A percentile compares a stretch with the other conserved stretches of the same genome.
phyloP scores from a whole-genome alignment of 2,329 filamentous ascomycete genomes.

The Apiospora pterosperma region DNA sequence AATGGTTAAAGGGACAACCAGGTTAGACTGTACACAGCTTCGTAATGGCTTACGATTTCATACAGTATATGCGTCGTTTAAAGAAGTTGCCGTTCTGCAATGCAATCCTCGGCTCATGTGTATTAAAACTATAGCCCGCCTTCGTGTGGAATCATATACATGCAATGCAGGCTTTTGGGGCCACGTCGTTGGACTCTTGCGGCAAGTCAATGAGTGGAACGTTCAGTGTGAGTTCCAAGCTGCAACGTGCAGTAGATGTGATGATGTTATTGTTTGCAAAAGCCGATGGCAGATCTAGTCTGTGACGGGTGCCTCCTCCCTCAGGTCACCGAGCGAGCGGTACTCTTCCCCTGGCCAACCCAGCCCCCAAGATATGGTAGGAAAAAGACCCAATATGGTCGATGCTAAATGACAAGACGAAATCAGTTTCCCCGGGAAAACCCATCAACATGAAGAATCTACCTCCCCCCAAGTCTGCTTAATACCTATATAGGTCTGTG shows the following conservation, averaged over 20 bases:
- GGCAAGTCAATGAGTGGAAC: not conserved
- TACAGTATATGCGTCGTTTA: not conserved
- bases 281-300: not conserved
- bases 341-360: not conserved
- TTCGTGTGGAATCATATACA: not conserved
- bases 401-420: not conserved
- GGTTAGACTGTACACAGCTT: not conserved
- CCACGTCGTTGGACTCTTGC: not conserved
- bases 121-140: not conserved
- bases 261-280: not conserved
- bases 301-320: not conserved
- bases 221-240: not conserved
- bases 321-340: not conserved
- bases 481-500: not conserved
- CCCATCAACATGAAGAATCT: not conserved
- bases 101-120: not conserved
- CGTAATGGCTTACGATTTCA: not conserved
- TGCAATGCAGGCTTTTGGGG: not conserved
- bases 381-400: not conserved
- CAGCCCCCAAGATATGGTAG: not conserved
- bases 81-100: not conserved
- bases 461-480: not conserved
- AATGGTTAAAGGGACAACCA: not conserved
- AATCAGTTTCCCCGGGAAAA: conserved; percentile 1
- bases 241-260: not conserved